phyloP scores from a whole-genome alignment of 164 flowering plant species.

The Cinnamomum micranthum region DNA sequence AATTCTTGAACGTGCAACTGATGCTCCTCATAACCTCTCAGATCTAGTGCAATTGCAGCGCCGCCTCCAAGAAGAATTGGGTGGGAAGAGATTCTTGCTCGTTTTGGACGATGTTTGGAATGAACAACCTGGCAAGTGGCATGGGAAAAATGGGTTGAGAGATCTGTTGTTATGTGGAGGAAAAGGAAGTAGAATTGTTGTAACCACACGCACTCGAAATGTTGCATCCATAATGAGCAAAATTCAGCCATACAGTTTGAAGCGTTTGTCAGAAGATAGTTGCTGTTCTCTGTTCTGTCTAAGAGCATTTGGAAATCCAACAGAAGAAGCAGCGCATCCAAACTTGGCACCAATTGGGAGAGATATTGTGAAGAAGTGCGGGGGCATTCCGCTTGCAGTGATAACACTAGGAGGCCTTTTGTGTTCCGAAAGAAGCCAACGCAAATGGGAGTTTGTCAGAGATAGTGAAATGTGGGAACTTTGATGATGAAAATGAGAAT shows the following conservation, averaged over 20 bases:
- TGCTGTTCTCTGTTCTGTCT: conserved; percentile 5
- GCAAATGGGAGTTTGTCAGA: conserved; percentile 1
- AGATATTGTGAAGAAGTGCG: conserved; percentile 7
- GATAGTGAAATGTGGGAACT: conserved; percentile 7
- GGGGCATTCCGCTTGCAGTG: conserved; percentile 7
- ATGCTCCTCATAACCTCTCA: background rate
- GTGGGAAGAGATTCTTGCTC: conserved; percentile 1
- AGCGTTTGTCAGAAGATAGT: background rate
- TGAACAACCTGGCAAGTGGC: background rate
- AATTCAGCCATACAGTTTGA: background rate
- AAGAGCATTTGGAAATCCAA: conserved; percentile 2
- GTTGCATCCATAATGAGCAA: background rate
- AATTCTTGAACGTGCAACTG: background rate
- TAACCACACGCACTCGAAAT: conserved; percentile 1
- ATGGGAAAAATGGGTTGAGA: background rate
- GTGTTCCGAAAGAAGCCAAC: background rate
- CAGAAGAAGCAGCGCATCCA: background rate
- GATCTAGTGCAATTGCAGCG: background rate
- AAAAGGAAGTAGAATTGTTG: conserved; percentile 1
- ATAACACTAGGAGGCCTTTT: conserved; percentile 2
- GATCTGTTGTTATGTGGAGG: background rate
- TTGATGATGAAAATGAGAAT: background rate
- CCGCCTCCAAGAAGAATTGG: background rate
- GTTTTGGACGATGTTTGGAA: conserved; percentile 14
- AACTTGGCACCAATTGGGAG: background rate